Conservation (phyloP, 208 protist species). For the Leishmania martiniquensis region DNA sequence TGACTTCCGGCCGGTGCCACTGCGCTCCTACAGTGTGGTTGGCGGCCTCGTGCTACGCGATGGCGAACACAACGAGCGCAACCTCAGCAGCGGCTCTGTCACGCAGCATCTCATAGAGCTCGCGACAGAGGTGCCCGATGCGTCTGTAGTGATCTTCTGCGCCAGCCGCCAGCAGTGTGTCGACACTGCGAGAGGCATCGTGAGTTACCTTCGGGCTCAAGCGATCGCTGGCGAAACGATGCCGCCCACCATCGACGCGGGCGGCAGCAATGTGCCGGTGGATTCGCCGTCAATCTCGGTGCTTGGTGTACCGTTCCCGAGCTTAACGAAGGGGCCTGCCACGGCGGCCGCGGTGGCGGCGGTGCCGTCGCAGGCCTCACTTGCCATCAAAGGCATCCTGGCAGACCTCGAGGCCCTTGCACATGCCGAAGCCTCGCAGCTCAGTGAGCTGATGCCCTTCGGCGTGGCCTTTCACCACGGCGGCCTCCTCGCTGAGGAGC, state of each 20-base stretch:
- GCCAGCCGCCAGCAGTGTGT: slow-evolving; percentile 78
- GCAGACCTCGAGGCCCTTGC: slow-evolving; percentile 46
- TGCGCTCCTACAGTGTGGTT: slow-evolving; percentile 74
- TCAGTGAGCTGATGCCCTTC: slow-evolving; percentile 58
- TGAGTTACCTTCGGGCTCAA: slow-evolving; percentile 31
- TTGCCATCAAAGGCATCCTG: slow-evolving; percentile 35
- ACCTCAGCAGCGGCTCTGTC: slow-evolving; percentile 36
- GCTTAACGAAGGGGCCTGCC: background rate
- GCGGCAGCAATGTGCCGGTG: background rate
- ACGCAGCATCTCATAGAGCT: slow-evolving; percentile 57
- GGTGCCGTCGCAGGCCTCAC: slow-evolving; percentile 25
- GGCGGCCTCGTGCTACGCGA: slow-evolving; percentile 60
- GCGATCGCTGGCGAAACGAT: slow-evolving; percentile 22
- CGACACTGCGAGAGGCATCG: slow-evolving; percentile 69
- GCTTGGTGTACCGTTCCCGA: slow-evolving; percentile 7
- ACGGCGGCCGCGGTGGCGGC: slow-evolving; percentile 11
- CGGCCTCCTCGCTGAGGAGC: slow-evolving; percentile 83
- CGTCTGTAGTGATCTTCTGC: slow-evolving; percentile 88
- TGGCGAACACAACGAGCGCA: slow-evolving; percentile 47
- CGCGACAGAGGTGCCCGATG: slow-evolving; percentile 63
- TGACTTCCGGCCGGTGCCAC: slow-evolving; percentile 79
- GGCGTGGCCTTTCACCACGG: slow-evolving; percentile 93
- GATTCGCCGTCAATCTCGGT: background rate
- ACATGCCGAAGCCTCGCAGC: slow-evolving; percentile 39
- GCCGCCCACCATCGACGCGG: background rate